Percentiles rank a stretch among this genome's conserved stretches.
Evolutionary conservation across 2,329 filamentous ascomycete species (phyloP).

Genomic region (Dactylella cylindrospora): DNA sequence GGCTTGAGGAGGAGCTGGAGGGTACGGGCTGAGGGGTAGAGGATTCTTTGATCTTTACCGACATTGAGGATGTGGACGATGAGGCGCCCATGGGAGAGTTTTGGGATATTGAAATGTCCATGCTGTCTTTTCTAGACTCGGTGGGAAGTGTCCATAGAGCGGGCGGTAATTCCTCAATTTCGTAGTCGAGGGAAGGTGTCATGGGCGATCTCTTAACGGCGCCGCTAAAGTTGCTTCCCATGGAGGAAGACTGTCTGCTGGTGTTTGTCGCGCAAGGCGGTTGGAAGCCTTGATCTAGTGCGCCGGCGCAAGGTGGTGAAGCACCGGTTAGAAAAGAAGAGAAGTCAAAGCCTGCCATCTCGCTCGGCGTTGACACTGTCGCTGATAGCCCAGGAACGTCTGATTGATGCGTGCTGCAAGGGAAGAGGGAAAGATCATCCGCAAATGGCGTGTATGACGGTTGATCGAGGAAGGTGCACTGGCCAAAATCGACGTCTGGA

Average conservation of each 20-base stretch:
- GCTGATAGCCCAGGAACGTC: conserved; percentile 42
- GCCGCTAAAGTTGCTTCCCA: conserved; percentile 38
- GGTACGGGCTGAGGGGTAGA: conserved; percentile 4
- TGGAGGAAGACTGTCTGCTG: conserved; percentile 42
- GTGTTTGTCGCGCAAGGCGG: conserved; percentile 26
- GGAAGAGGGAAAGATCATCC: conserved; percentile 42
- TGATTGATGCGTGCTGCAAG: conserved; percentile 43
- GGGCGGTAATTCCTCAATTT: conserved; percentile 41
- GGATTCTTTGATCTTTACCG: conserved; percentile 24
- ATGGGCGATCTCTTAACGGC: conserved; percentile 40
- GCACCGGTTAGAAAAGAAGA: conserved; percentile 42
- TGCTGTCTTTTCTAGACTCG: conserved; percentile 15
- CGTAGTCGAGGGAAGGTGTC: conserved; percentile 40
- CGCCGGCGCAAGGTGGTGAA: conserved; percentile 35
- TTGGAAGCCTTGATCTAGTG: conserved; percentile 30
- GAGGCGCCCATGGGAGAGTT: conserved; percentile 40
- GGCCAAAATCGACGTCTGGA: conserved; percentile 44
- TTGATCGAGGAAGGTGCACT: conserved; percentile 44
- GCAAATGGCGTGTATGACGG: conserved; percentile 39
- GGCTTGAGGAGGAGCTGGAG: conserved; percentile 16
- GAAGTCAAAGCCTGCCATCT: conserved; percentile 44
- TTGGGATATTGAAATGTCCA: conserved; percentile 41
- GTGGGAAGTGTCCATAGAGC: conserved; percentile 37
- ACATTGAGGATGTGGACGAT: conserved; percentile 38
- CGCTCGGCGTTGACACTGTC: conserved; percentile 39